Percentiles rank a stretch among this genome's conserved stretches.
Conservation (phyloP, 495 filamentous ascomycete genomes). For the Penicillium coprophilum region DNA sequence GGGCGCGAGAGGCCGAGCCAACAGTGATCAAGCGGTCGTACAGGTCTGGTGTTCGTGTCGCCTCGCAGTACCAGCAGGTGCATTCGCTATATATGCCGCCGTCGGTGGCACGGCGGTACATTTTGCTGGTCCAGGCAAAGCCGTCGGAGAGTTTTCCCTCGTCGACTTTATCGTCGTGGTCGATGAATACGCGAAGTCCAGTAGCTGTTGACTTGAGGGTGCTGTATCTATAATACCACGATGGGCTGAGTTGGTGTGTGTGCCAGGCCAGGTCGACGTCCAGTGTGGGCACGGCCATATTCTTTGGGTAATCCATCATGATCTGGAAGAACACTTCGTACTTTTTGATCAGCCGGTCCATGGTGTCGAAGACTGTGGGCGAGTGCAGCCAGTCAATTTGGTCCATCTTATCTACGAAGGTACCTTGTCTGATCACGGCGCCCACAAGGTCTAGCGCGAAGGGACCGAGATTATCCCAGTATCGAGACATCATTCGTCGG, state of each 20-base stretch:
- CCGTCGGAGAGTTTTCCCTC: conserved; percentile 57
- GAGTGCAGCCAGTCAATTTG: conserved; percentile 74
- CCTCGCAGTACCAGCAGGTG: conserved; percentile 89
- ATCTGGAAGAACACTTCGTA: conserved; percentile 69
- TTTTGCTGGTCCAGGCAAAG: conserved; percentile 74
- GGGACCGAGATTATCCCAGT: conserved; percentile 71
- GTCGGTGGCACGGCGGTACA: conserved; percentile 59
- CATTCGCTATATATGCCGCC: conserved; percentile 73
- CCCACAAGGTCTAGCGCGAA: conserved; percentile 75
- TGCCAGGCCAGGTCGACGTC: conserved; percentile 84
- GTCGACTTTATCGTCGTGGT: conserved; percentile 86
- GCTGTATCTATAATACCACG: conserved; percentile 58
- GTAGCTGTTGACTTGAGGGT: background rate
- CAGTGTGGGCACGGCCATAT: conserved; percentile 73
- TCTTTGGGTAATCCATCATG: conserved; percentile 52
- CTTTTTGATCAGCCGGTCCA: conserved; percentile 63
- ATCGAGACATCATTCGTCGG: conserved; percentile 74
- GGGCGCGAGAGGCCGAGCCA: conserved; percentile 32
- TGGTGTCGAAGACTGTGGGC: conserved; percentile 61
- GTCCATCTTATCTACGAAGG: conserved; percentile 81
- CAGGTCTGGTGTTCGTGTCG: conserved; percentile 59
- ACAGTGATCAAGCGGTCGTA: conserved; percentile 45
- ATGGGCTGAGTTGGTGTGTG: conserved; percentile 61
- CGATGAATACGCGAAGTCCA: conserved; percentile 51
- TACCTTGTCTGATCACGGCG: conserved; percentile 75